Base-by-base conservation (phyloP, 2,329 filamentous ascomycete genomes). In the Penicillium thymicola region DNA sequence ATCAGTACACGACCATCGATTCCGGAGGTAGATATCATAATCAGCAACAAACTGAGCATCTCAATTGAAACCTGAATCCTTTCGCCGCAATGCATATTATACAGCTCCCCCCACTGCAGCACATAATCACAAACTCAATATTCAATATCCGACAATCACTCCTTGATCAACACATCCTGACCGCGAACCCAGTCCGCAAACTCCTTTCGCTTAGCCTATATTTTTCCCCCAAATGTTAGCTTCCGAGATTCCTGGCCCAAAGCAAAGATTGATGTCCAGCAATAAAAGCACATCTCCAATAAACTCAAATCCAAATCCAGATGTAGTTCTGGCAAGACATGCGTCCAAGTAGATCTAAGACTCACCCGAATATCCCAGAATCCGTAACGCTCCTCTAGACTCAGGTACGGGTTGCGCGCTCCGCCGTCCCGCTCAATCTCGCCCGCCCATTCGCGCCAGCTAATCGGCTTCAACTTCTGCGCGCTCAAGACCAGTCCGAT, bases 301-400 rank as follows among this genome's bases (percentile, higher is more conserved):
- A 21, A 21, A 21, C 21, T 3, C 21, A 28, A 13, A 30, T 18
- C 38, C 42, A 37, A 46, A 49, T 10, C 2, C 10, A 41, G 2
- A 23, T 21, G 27, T 30, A 30, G 14, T 13, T 5, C 18, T 5
- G 27, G 38, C 40, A 50, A 23, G 28, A 11, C 7, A 57, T 4
- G 16, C 13, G 40, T 45, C 50, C 1, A 42, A 16, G 16, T 16
- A 25, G 11, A 42, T 23, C 38, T 57, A 51, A 45, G 34, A 72
- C 76, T 82, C 72, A 86, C 89, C 73, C 91, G 86, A 61, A 97
- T 90, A 76, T 99, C 90, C 77, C 91, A 83, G 68, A 97, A 99
- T 1, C 90, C 88, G 45, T 87, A 85, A 64, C 94, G 80, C 58
- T 89, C 87, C 76, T 97, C 93, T 58, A 97, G 74, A 44, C 84